A percentile compares a stretch with the other conserved stretches of the same genome.
phyloP scores from a whole-genome alignment of 1,139 yeast genomes.

The Geotrichum citri-aurantii region DNA sequence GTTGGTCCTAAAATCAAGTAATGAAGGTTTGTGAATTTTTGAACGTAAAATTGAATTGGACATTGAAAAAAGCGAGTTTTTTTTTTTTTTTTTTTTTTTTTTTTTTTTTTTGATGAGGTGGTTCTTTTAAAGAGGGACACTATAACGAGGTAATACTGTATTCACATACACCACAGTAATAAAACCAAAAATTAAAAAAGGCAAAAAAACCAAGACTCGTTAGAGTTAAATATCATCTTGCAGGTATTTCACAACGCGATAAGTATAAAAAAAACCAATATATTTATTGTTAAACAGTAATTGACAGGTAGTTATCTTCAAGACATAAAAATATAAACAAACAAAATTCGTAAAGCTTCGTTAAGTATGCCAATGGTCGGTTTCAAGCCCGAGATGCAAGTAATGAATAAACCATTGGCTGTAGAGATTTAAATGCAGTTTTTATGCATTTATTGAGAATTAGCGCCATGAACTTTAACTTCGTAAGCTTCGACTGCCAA shows the following conservation, averaged over 20 bases:
- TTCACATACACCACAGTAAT: no score
- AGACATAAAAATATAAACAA: not conserved
- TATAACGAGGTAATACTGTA: no score
- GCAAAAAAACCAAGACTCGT: no score
- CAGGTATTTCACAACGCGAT: not conserved
- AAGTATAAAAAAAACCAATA: not conserved
- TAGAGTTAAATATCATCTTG: not conserved
- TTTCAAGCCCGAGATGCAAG: not conserved
- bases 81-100: no score
- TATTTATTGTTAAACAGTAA: not conserved
- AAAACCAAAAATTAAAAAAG: no score
- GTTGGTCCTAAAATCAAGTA: no score
- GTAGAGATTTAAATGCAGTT: not conserved
- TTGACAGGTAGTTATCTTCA: not conserved
- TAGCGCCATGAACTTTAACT: conserved; percentile 2
- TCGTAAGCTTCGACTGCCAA: not conserved
- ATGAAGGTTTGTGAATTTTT: no score
- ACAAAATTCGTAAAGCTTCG: not conserved
- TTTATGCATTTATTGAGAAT: not conserved
- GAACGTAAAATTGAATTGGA: no score
- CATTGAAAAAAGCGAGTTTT: no score
- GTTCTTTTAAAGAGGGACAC: no score
- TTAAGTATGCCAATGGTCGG: not conserved
- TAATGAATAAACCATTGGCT: not conserved
- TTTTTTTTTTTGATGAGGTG: no score